These are phyloP conservation scores for Fusarium proliferatum DNA, from an alignment of 2,329 filamentous ascomycete genomes.

Conservation along the genomic window DNA sequence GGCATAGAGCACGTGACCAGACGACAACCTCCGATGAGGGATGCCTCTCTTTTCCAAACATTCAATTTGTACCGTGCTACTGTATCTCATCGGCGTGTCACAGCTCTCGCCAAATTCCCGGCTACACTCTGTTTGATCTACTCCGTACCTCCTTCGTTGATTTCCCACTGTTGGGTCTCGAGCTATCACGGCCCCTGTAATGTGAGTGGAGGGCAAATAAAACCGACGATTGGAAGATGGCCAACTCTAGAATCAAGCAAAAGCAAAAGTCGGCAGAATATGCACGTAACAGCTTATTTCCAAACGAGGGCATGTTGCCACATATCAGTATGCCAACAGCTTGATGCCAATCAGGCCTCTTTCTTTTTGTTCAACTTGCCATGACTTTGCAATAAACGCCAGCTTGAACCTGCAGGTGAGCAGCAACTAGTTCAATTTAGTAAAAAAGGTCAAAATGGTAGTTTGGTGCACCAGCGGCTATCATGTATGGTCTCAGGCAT, in stretches of 20 bases:
- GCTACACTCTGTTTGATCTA: neutral
- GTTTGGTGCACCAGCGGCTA: conserved; percentile 12
- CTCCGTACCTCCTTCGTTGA: neutral
- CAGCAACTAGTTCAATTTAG: neutral
- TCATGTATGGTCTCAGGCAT: conserved; percentile 5
- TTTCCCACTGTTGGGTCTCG: neutral
- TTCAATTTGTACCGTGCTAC: neutral
- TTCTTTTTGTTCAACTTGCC: neutral
- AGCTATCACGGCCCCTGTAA: neutral
- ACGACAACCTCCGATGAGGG: neutral
- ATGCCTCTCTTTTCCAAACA: neutral
- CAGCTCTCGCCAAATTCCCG: neutral
- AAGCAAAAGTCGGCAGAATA: conserved; percentile 11
- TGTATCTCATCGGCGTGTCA: neutral
- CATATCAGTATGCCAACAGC: neutral
- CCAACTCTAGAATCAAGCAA: neutral
- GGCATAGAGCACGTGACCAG: conserved; percentile 9
- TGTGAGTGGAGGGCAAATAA: neutral
- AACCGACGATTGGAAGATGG: neutral
- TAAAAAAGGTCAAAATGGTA: neutral
- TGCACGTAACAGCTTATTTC: neutral
- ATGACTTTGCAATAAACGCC: neutral
- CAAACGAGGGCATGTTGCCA: neutral
- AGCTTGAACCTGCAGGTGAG: neutral
- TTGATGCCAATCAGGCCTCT: neutral